Evolutionary conservation across 2,329 filamentous ascomycete species (phyloP).

Genomic region (Verticillium dahliae): DNA sequence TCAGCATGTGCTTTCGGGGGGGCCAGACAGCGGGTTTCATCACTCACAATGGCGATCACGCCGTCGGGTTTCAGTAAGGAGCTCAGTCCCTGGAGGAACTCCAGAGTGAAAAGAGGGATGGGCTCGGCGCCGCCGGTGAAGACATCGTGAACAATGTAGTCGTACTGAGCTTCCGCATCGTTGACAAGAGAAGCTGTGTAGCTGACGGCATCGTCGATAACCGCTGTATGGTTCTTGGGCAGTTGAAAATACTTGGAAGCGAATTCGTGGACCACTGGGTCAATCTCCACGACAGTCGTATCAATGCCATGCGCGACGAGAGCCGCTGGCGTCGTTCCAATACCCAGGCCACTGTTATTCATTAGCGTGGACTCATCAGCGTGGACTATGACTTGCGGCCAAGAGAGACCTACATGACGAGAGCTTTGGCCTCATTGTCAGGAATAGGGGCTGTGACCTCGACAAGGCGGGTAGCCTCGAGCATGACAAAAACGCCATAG

Average conservation of each 20-base stretch:
- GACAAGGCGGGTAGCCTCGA: slow-evolving; percentile 83
- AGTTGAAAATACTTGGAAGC: slow-evolving; percentile 79
- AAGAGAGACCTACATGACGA: slow-evolving; percentile 67
- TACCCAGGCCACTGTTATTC: slow-evolving; percentile 66
- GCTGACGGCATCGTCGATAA: slow-evolving; percentile 75
- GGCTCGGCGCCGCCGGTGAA: slow-evolving; percentile 96
- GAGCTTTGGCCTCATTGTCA: slow-evolving; percentile 66
- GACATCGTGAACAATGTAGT: slow-evolving; percentile 96
- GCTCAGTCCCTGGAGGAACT: slow-evolving; percentile 70
- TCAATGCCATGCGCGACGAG: slow-evolving; percentile 82
- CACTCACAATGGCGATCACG: slow-evolving; percentile 76
- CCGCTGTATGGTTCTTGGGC: slow-evolving; percentile 67
- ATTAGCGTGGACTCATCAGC: slow-evolving; percentile 16
- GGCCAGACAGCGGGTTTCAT: background rate
- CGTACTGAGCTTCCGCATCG: slow-evolving; percentile 49
- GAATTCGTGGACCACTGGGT: slow-evolving; percentile 80
- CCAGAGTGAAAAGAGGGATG: slow-evolving; percentile 75
- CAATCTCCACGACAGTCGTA: slow-evolving; percentile 92
- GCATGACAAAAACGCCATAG: slow-evolving; percentile 92
- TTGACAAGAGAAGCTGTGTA: slow-evolving; percentile 48
- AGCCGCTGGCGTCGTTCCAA: slow-evolving; percentile 85
- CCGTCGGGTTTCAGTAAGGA: slow-evolving; percentile 70
- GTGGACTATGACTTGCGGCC: background rate
- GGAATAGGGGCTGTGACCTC: slow-evolving; percentile 46
- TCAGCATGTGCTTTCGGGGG: slow-evolving; percentile 14